Evolutionary conservation across 768 basidiomycete genomes (phyloP).

Genomic region (Kwoniella europaea): DNA sequence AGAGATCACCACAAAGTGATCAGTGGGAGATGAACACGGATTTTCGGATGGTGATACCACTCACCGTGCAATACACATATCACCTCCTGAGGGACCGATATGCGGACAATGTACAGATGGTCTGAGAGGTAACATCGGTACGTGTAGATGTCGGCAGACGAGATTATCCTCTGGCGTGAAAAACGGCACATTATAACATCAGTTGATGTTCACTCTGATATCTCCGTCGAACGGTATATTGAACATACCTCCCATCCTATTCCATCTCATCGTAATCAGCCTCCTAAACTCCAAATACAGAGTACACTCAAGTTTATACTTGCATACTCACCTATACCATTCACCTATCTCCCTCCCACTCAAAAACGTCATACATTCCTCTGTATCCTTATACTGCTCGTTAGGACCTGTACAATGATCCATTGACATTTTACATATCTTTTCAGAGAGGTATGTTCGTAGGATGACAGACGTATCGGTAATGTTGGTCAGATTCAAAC

Average conservation of each 20-base stretch:
- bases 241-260: slow-evolving; percentile 8
- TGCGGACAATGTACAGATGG: slow-evolving; percentile 37
- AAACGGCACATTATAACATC: background rate
- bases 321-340: slow-evolving; percentile 8
- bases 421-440: slow-evolving; percentile 24
- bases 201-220: background rate
- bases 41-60: background rate
- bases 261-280: background rate
- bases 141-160: slow-evolving; percentile 35
- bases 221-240: no score
- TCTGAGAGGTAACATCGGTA: slow-evolving; percentile 30
- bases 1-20: no score
- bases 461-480: slow-evolving; percentile 17
- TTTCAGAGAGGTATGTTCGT: slow-evolving; percentile 28
- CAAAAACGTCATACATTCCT: slow-evolving; percentile 7
- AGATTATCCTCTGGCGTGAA: slow-evolving; percentile 34
- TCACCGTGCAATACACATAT: slow-evolving; percentile 34
- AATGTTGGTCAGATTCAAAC: slow-evolving; percentile 2
- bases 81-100: slow-evolving; percentile 37
- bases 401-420: slow-evolving; percentile 29
- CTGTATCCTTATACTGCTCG: slow-evolving; percentile 27
- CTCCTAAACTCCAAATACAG: background rate
- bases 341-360: slow-evolving; percentile 2
- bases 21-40: no score
- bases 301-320: background rate